Base-by-base conservation (phyloP, 202 grass and related monocot species). In the Elaeis oleifera region DNA sequence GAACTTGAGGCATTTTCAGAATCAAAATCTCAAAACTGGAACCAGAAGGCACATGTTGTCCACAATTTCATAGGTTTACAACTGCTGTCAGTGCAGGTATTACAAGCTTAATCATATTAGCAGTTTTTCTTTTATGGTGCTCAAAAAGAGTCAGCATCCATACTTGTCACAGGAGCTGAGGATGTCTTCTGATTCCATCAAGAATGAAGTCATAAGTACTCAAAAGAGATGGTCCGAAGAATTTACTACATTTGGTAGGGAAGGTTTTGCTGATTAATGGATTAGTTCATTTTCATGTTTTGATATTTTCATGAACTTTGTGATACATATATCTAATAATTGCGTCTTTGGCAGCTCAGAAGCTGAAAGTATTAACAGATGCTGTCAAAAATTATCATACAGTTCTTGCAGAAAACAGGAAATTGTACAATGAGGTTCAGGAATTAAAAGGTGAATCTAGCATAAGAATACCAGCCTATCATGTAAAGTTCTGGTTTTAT, bases 381-480 rank as follows among this genome's bases (percentile, higher is more conserved):
- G 76, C 70, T 53, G 82, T 84, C 74, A 79, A 96, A 72, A 85
- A 79, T 31, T 91, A 91, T 72, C 84, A 75, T 75, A 72, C 79
- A 73, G 71, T 74, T 66, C 70, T 96, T 29, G 77, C 89, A 77
- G 92, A 96, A 71, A 96, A 96, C 23, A 79, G 74, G 64, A 82
- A 68, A 72, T 55, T 96, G 58, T 87, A 83, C 56, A 96, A 96
- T 18, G 79, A 96, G 74, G 67, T 96, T 78, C 84, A 81, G 57
- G 92, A 96, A 77, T 71, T 96, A 79, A 96, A 88, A 96, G 92
- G 92, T 96, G 61, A 68, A 22, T 32, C 7, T 53, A 16, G 8
- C 14, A 28, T 66, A 17, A 21, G 9, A n/a, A 63, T 76, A 32
- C 51, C 69, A 53, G 0, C 20, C 61, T 9, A 39, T 15, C 22